Evolutionary conservation across 2,329 filamentous ascomycete species (phyloP).

Genomic region (Mycogone perniciosa): DNA sequence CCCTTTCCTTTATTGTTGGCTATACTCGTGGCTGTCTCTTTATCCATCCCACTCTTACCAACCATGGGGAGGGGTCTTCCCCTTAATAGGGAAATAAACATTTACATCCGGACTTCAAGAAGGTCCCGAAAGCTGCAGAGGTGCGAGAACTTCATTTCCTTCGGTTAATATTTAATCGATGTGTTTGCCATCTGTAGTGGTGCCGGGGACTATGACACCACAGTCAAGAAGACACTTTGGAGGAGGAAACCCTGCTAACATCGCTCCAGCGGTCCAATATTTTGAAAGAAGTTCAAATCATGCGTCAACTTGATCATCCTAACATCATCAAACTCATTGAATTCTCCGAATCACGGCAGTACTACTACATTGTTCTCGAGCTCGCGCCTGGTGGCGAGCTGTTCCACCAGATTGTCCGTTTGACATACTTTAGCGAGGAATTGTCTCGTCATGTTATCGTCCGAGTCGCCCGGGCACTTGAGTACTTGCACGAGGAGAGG

Average conservation of each 20-base stretch:
- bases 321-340: conserved; percentile 93
- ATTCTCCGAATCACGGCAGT: conserved; percentile 88
- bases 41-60: conserved; percentile 41
- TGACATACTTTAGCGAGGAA: conserved; percentile 98
- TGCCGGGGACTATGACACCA: conserved; percentile 2
- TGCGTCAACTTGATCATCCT: conserved; percentile 92
- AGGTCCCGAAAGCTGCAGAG: conserved; percentile 92
- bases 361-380: conserved; percentile 96
- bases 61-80: conserved; percentile 39
- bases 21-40: conserved; percentile 8
- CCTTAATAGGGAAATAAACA: conserved; percentile 73
- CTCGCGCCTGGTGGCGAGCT: conserved; percentile 91
- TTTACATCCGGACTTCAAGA: conserved; percentile 94
- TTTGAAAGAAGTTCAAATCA: conserved; percentile 96
- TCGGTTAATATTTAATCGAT: conserved; percentile 17
- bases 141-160: conserved; percentile 58
- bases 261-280: conserved; percentile 82
- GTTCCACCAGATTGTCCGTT: conserved; percentile 95
- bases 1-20: conserved; percentile 16
- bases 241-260: conserved; percentile 21
- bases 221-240: conserved; percentile 15
- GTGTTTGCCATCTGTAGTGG: conserved; percentile 14
- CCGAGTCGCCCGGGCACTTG: conserved; percentile 89
- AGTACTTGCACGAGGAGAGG: conserved; percentile 89
- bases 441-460: conserved; percentile 89